Percentiles rank a stretch among this genome's conserved stretches.
These are phyloP conservation scores for Trichophyton mentagrophytes DNA, from an alignment of 2,329 filamentous ascomycete species.

Conservation along the genomic window DNA sequence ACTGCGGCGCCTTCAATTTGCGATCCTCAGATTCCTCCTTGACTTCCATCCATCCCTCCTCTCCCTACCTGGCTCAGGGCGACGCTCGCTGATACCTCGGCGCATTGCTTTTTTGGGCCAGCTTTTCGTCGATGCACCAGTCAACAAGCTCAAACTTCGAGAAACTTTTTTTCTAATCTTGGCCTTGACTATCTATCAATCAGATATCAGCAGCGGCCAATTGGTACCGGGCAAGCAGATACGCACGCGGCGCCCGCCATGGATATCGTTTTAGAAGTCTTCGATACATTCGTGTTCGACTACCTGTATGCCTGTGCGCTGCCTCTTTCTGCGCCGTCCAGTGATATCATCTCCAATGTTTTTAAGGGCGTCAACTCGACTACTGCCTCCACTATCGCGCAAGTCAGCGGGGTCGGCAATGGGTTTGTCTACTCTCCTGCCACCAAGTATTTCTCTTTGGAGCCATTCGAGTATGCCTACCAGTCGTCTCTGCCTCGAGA, in stretches of 20 bases:
- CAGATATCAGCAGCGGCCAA: not conserved
- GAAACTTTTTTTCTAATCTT: not conserved
- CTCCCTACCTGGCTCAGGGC: not conserved
- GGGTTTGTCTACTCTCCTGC: constrained; percentile 53
- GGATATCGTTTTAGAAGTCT: constrained; percentile 82
- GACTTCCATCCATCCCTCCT: not conserved
- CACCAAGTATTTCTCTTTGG: constrained; percentile 54
- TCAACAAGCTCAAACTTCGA: not conserved
- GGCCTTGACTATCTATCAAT: not conserved
- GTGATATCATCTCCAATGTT: constrained; percentile 39
- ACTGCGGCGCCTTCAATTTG: no score
- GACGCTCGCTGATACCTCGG: not conserved
- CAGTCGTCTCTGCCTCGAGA: constrained; percentile 65
- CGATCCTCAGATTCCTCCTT: not conserved
- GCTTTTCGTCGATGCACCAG: not conserved
- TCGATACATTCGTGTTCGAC: constrained; percentile 73
- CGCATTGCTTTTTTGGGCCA: not conserved
- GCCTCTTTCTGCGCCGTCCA: constrained; percentile 37
- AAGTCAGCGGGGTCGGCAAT: constrained; percentile 18
- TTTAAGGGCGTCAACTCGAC: constrained; percentile 44
- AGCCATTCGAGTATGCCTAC: constrained; percentile 65
- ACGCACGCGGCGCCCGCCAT: constrained; percentile 36
- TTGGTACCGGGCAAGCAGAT: not conserved
- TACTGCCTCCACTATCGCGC: constrained; percentile 42
- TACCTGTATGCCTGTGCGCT: constrained; percentile 58